Evolutionary conservation across 2,329 filamentous ascomycete species (phyloP).

Genomic region (Clarireedia homoeocarpa): DNA sequence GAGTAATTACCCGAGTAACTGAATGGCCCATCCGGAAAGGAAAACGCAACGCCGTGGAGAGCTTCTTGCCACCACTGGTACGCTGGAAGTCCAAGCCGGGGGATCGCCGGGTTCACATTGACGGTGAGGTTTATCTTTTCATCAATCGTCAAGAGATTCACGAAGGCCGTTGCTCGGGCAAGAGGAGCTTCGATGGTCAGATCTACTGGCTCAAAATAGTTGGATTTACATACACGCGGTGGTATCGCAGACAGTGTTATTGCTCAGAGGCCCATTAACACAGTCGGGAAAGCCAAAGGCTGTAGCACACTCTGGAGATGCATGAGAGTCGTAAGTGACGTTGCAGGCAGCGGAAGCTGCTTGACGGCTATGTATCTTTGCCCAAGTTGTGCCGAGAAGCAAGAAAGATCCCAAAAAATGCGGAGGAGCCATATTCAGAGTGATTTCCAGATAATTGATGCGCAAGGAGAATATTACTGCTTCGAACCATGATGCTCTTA

Average conservation of each 20-base stretch:
- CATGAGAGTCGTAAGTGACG: no score
- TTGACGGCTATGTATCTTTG: no score
- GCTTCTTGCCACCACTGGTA: conserved; percentile 58
- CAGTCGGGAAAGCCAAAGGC: conserved; percentile 41
- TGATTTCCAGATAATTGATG: no score
- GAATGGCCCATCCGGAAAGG: no score
- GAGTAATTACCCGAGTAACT: conserved; percentile 33
- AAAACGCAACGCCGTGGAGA: conserved; percentile 49
- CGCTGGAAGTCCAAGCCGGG: conserved; percentile 23
- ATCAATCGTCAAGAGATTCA: conserved; percentile 8
- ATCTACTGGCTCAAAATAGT: background rate
- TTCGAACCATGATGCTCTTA: no score
- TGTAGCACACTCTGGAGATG: background rate
- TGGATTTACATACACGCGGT: conserved; percentile 11
- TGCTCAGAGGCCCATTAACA: conserved; percentile 34
- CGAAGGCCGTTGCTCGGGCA: no score
- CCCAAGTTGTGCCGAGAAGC: no score
- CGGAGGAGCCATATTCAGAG: no score
- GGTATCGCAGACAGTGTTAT: conserved; percentile 29
- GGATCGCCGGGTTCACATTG: conserved; percentile 13
- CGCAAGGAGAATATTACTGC: no score
- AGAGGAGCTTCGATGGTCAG: conserved; percentile 7
- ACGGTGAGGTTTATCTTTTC: conserved; percentile 15
- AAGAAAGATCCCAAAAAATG: no score
- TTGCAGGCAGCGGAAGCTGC: no score